These are phyloP conservation scores for Diplodia scrobiculata DNA, from an alignment of 2,329 filamentous ascomycete species.

Conservation along the genomic window DNA sequence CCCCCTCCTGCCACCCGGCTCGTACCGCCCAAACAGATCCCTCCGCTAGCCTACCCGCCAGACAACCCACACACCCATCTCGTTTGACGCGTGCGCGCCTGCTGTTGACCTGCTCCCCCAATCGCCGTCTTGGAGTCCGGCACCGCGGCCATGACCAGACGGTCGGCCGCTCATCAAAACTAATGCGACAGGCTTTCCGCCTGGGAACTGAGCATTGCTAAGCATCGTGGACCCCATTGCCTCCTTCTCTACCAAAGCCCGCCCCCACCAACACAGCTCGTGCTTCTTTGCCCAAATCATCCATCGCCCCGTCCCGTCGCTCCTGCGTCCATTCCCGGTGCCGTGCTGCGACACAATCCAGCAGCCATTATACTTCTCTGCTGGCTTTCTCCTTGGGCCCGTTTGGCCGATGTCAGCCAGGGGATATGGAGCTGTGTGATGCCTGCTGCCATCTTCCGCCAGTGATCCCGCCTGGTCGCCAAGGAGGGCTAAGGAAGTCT, in stretches of 20 bases:
- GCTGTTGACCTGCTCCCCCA: background rate
- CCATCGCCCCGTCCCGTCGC: background rate
- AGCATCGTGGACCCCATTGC: constrained; percentile 6
- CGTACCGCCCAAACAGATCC: constrained; percentile 17
- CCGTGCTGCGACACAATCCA: background rate
- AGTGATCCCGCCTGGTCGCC: constrained; percentile 5
- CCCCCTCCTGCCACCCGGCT: constrained; percentile 3
- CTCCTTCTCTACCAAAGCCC: constrained; percentile 1
- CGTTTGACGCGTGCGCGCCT: background rate
- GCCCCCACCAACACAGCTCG: constrained; percentile 6
- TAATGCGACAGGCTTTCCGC: constrained; percentile 6
- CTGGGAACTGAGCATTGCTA: constrained; percentile 16
- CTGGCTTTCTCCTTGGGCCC: too few species aligned
- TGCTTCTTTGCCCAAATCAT: background rate
- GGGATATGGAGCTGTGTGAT: constrained; percentile 8
- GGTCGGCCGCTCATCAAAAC: constrained; percentile 3
- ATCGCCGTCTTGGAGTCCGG: background rate
- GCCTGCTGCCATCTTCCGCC: constrained; percentile 7
- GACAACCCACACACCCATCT: background rate
- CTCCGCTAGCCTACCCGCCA: background rate
- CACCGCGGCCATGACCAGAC: constrained; percentile 4
- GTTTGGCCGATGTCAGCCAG: background rate
- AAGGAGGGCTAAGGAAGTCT: constrained; percentile 14
- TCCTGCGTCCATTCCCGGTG: background rate
- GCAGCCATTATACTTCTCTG: background rate